Evolutionary conservation across 2,329 filamentous ascomycete species (phyloP), one percentile per base, ranked within the genome.

Genomic region (Ceratocystis huliohia): DNA sequence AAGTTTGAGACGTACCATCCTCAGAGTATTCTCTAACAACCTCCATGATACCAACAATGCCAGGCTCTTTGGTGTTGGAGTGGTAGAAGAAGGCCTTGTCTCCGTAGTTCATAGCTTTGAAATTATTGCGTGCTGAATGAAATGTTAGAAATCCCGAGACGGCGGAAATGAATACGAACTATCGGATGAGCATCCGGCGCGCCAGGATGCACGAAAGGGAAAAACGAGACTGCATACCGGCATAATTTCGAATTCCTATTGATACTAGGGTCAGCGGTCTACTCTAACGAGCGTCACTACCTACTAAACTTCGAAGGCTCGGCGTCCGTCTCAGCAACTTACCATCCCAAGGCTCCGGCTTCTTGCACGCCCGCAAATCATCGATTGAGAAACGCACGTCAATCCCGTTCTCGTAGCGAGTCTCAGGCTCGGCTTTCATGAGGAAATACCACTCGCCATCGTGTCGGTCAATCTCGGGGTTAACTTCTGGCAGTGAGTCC

Each of bases 1-100:
- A 6, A 53, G 48, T 2, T 15, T 33, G 25, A 30, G 13, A 75
- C 82, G 71, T 77, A 89, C 88, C 77, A 72, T 99, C 94, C 7
- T 89, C 82, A 1, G 87, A 87, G 70, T 90, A 88, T 73, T 96
- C 92, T 70, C 84, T 81, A 17, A 95, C 91, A 69, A 99, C 88
- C 72, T 94, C 88, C 88, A 96, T 92, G 20, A 87, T 84, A 1
- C 92, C 92, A 1, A 87, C 91, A 61, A 97, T 91, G 1, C 89
- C 93, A 0, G 92, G 91, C 28, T 87, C 83, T 74, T 95, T 96
- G 76, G 89, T 94, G 72, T 94, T 96, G 61, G 89, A 96, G 76
- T 96, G 93, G 74, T 97, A 97, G 78, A 99, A 97, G 78, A 99
- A 97, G 30, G 91, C 92, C 41, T 92, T 80, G 73, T 99, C 94